Evolutionary conservation across 139 green algal genomes (phyloP).

Genomic region (Tetradesmus obliquus): DNA sequence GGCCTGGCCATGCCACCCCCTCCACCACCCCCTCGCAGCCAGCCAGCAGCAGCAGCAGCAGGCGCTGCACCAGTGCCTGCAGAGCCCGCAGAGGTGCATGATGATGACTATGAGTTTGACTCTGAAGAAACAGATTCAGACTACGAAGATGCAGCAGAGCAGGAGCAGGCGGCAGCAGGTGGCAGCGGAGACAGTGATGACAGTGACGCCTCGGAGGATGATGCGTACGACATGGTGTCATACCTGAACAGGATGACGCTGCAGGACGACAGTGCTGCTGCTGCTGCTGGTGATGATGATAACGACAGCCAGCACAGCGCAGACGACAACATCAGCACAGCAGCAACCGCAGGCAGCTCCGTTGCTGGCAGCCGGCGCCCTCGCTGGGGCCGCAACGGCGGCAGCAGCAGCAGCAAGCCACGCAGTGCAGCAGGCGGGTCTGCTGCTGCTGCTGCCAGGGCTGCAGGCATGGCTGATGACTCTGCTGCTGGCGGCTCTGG

Average conservation of each 20-base stretch:
- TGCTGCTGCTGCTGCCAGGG: neutral
- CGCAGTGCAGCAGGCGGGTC: neutral
- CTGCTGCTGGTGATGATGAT: neutral
- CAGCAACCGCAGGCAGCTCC: constrained; percentile 12
- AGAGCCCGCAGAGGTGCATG: constrained; percentile 2
- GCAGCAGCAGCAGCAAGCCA: constrained; percentile 10
- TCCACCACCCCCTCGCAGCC: neutral
- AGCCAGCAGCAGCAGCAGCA: constrained; percentile 26
- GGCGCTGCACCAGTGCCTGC: constrained; percentile 1
- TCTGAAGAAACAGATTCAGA: neutral
- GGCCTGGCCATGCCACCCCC: neutral
- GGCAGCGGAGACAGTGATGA: neutral
- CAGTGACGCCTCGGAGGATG: constrained; percentile 17
- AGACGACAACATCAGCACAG: neutral
- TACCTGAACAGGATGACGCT: constrained; percentile 15
- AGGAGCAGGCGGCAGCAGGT: neutral
- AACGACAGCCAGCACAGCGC: neutral
- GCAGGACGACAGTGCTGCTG: neutral
- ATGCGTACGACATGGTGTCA: constrained; percentile 42
- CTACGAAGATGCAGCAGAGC: neutral
- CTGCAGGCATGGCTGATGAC: neutral
- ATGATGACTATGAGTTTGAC: constrained; percentile 21
- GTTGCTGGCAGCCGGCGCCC: neutral
- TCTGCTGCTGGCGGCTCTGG: neutral
- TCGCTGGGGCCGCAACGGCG: neutral